phyloP scores from a whole-genome alignment of 305 asterid genomes.

The Solanum chacoense region DNA sequence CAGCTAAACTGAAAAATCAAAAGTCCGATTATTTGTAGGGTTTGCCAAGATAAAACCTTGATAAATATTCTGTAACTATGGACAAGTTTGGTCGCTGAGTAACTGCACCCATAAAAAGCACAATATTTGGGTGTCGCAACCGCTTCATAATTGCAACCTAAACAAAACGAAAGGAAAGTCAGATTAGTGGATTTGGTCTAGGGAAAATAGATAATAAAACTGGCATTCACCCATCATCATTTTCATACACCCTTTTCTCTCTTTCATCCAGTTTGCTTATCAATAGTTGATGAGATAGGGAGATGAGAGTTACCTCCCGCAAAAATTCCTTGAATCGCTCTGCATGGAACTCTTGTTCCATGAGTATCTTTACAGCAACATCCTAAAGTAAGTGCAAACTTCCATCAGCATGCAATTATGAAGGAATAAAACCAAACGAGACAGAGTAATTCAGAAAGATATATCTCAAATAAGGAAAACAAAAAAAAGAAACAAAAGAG shows the following conservation, averaged over 20 bases:
- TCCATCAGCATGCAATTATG: conserved; percentile 4
- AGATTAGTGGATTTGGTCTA: neutral
- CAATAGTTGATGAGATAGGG: neutral
- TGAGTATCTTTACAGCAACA: conserved; percentile 97
- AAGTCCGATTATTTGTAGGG: neutral
- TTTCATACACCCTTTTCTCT: neutral
- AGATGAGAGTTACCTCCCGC: conserved; percentile 47
- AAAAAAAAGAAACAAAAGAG: neutral
- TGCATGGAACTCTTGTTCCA: conserved; percentile 86
- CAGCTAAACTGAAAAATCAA: neutral
- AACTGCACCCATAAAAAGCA: conserved; percentile 99
- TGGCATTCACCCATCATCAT: neutral
- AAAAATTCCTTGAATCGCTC: conserved; percentile 71
- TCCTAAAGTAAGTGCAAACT: conserved; percentile 46
- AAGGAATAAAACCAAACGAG: neutral
- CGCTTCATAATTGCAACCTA: conserved; percentile 97
- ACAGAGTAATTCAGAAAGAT: neutral
- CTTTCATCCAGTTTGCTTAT: neutral
- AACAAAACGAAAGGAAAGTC: conserved; percentile 12
- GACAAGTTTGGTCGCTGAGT: conserved; percentile 92
- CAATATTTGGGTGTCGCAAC: conserved; percentile 96
- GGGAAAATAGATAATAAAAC: neutral
- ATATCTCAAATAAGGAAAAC: neutral
- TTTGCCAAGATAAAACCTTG: conserved; percentile 44
- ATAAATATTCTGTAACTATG: conserved; percentile 86